Conservation (phyloP, 768 basidiomycete species). For the Suillus fuscotomentosus region DNA sequence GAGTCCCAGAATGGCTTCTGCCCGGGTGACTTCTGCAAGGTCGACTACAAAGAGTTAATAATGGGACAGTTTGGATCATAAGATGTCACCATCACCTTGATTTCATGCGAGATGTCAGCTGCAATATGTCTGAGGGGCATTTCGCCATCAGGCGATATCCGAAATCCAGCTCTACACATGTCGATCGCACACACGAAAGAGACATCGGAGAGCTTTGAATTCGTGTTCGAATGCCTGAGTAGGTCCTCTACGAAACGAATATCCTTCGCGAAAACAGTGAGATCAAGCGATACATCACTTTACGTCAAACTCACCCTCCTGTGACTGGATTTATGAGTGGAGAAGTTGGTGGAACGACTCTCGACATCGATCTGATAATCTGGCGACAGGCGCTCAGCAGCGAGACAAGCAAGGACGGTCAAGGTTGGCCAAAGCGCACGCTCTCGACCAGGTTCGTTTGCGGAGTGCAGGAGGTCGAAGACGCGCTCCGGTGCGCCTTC, state of each 20-base stretch:
- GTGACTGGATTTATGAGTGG: slow-evolving; percentile 29
- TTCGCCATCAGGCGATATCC: slow-evolving; percentile 54
- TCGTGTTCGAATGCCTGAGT: slow-evolving; percentile 52
- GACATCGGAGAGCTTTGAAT: slow-evolving; percentile 61
- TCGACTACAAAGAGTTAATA: slow-evolving; percentile 7
- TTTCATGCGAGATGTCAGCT: slow-evolving; percentile 72
- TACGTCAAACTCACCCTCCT: slow-evolving; percentile 23
- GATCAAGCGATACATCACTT: neutral
- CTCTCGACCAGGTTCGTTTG: slow-evolving; percentile 42
- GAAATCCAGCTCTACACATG: slow-evolving; percentile 66
- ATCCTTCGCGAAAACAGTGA: slow-evolving; percentile 29
- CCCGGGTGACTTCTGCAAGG: slow-evolving; percentile 25
- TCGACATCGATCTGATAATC: slow-evolving; percentile 48
- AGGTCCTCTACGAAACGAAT: slow-evolving; percentile 62
- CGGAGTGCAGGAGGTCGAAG: slow-evolving; percentile 72
- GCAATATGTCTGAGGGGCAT: slow-evolving; percentile 64
- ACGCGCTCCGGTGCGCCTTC: slow-evolving; percentile 86
- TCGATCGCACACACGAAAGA: slow-evolving; percentile 75
- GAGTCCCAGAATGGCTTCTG: slow-evolving; percentile 73
- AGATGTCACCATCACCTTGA: slow-evolving; percentile 50
- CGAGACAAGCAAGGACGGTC: slow-evolving; percentile 68
- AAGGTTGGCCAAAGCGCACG: slow-evolving; percentile 79
- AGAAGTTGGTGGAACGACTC: slow-evolving; percentile 29
- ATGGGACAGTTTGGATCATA: slow-evolving; percentile 17
- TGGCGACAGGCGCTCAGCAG: slow-evolving; percentile 66